These are phyloP conservation scores for Alternaria sp. DNA, from an alignment of 2,329 filamentous ascomycete species.

Conservation along the genomic window DNA sequence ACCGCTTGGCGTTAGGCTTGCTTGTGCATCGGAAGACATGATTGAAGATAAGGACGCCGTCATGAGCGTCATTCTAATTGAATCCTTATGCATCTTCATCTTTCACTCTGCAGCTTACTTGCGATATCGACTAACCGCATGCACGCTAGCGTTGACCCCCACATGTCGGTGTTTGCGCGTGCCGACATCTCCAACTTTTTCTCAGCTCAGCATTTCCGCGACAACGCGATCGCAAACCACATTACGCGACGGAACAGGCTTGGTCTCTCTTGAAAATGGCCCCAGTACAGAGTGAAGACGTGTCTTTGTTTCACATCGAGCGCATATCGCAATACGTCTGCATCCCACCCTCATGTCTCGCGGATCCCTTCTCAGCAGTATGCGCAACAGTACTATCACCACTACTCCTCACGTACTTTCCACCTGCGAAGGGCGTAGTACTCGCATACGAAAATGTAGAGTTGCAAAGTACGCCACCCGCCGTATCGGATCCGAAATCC, in stretches of 20 bases:
- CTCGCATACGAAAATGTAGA: conserved; percentile 74
- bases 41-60: neutral
- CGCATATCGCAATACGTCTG: conserved; percentile 82
- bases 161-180: conserved; percentile 11
- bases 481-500: neutral
- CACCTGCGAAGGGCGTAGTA: conserved; percentile 74
- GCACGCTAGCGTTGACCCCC: conserved; percentile 17
- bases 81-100: neutral
- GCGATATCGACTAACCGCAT: conserved; percentile 2
- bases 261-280: conserved; percentile 28
- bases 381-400: conserved; percentile 77
- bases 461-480: conserved; percentile 63
- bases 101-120: neutral
- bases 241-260: neutral
- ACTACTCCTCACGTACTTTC: conserved; percentile 77
- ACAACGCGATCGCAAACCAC: conserved; percentile 23
- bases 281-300: conserved; percentile 22
- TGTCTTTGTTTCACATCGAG: conserved; percentile 71
- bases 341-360: conserved; percentile 73
- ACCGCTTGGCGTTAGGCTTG: neutral
- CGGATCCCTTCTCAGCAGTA: conserved; percentile 71
- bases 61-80: neutral
- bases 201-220: conserved; percentile 17
- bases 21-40: neutral
- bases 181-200: conserved; percentile 42